Percentiles rank a stretch among this genome's conserved stretches.
Conservation (phyloP, 1,139 yeast species). For the Ashbya aceris region DNA sequence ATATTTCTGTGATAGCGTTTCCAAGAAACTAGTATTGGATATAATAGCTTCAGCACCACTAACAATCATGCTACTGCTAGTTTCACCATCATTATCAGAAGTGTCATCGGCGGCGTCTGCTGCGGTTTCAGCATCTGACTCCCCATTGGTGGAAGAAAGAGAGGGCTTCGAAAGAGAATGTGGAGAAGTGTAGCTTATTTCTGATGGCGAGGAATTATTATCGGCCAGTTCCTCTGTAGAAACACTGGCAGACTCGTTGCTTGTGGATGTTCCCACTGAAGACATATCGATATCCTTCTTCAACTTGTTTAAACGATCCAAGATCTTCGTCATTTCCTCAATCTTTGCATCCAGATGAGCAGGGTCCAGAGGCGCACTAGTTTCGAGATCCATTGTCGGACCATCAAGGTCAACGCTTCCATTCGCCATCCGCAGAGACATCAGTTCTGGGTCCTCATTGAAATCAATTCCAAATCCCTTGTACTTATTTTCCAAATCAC, state of each 20-base stretch:
- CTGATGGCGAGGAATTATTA: neutral
- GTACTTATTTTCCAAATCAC: constrained; percentile 52
- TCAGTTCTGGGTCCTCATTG: constrained; percentile 11
- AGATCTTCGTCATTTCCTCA: constrained; percentile 39
- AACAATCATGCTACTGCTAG: neutral
- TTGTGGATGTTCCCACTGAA: neutral
- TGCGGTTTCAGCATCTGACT: constrained; percentile 6
- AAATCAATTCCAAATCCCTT: constrained; percentile 54
- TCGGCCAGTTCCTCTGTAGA: neutral
- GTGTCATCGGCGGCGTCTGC: constrained; percentile 10
- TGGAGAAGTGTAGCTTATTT: neutral
- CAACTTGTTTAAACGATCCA: constrained; percentile 29
- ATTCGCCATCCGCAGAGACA: neutral
- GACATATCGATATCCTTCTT: constrained; percentile 8
- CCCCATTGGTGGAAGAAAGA: constrained; percentile 3
- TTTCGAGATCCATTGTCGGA: neutral
- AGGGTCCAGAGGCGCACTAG: constrained; percentile 27
- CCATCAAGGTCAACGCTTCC: neutral
- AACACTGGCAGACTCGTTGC: neutral
- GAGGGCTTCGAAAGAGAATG: constrained; percentile 7
- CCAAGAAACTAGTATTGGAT: constrained; percentile 24
- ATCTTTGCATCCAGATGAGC: constrained; percentile 37
- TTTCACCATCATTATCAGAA: constrained; percentile 7
- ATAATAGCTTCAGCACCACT: neutral
- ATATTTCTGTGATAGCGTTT: constrained; percentile 26